A percentile compares a stretch with the other conserved stretches of the same genome.
These are phyloP conservation scores for Scenedesmus sp. DNA, from an alignment of 163 green algal species.

Conservation along the genomic window DNA sequence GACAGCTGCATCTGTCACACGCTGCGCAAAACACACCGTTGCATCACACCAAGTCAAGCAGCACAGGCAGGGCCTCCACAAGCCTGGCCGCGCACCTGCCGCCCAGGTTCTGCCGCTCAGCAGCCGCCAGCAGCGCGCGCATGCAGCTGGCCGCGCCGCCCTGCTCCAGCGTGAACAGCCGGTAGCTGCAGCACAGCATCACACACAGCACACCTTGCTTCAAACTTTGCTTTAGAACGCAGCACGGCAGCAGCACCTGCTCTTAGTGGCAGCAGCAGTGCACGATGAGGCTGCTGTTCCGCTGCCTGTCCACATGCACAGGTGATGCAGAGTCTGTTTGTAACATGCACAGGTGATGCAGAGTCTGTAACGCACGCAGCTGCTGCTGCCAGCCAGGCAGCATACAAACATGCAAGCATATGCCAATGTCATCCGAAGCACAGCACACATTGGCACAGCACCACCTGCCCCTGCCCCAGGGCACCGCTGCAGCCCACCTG, in stretches of 20 bases:
- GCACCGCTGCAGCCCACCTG: neutral
- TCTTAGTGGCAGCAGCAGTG: neutral
- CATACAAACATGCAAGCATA: neutral
- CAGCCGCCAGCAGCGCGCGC: constrained; percentile 63
- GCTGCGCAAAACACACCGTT: neutral
- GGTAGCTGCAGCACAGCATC: constrained; percentile 30
- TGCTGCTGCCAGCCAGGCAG: neutral
- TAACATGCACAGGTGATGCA: too few relatives aligned
- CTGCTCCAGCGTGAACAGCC: constrained; percentile 60
- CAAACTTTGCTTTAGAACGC: neutral
- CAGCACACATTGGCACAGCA: neutral
- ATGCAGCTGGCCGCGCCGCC: constrained; percentile 58
- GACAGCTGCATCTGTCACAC: too few relatives aligned
- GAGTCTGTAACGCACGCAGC: neutral
- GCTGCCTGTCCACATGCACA: neutral
- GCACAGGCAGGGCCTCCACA: neutral
- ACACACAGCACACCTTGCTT: neutral
- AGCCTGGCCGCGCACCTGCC: neutral
- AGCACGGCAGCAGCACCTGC: neutral
- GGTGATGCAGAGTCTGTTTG: too few relatives aligned
- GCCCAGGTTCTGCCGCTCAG: constrained; percentile 37
- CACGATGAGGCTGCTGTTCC: neutral
- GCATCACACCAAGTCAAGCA: neutral
- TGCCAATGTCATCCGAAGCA: too few relatives aligned
- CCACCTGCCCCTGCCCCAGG: neutral